A percentile compares a stretch with the other conserved stretches of the same genome.
These are phyloP conservation scores for Collybiopsis luxurians DNA, from an alignment of 768 basidiomycete genomes.

Conservation along the genomic window DNA sequence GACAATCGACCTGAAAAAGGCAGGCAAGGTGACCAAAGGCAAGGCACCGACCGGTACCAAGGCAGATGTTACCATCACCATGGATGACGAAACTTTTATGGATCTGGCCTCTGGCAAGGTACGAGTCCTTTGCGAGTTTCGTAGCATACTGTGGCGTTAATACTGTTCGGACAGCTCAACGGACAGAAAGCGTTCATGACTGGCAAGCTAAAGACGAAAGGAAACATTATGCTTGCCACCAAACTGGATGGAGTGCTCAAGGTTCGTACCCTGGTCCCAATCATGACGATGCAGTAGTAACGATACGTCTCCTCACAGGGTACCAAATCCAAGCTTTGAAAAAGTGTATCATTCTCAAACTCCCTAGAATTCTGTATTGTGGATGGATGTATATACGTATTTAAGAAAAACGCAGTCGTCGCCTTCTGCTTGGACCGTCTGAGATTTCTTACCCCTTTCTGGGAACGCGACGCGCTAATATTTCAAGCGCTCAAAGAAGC, in stretches of 20 bases:
- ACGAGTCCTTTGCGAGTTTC: conserved; percentile 11
- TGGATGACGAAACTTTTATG: conserved; percentile 73
- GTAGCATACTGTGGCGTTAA: background rate
- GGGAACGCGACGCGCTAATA: too few species aligned
- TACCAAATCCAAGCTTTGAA: conserved; percentile 46
- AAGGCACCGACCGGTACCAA: conserved; percentile 55
- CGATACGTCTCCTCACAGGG: conserved; percentile 20
- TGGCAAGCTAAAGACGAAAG: conserved; percentile 88
- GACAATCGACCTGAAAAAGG: conserved; percentile 94
- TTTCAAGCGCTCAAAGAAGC: too few species aligned
- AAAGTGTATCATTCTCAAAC: background rate
- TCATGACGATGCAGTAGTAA: background rate
- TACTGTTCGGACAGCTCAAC: conserved; percentile 50
- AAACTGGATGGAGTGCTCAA: conserved; percentile 85
- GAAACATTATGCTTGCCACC: conserved; percentile 92
- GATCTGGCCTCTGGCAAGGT: conserved; percentile 76
- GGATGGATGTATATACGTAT: too few species aligned
- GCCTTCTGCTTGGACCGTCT: too few species aligned
- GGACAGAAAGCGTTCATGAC: conserved; percentile 98
- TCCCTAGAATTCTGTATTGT: too few species aligned
- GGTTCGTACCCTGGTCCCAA: conserved; percentile 36
- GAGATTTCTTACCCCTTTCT: too few species aligned
- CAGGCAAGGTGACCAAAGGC: conserved; percentile 75
- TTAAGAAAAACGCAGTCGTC: too few species aligned
- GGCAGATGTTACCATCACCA: conserved; percentile 78